Evolutionary conservation across 306 rosid genomes (phyloP), one percentile per base, ranked within the genome.

Genomic region (Quillaja saponaria): DNA sequence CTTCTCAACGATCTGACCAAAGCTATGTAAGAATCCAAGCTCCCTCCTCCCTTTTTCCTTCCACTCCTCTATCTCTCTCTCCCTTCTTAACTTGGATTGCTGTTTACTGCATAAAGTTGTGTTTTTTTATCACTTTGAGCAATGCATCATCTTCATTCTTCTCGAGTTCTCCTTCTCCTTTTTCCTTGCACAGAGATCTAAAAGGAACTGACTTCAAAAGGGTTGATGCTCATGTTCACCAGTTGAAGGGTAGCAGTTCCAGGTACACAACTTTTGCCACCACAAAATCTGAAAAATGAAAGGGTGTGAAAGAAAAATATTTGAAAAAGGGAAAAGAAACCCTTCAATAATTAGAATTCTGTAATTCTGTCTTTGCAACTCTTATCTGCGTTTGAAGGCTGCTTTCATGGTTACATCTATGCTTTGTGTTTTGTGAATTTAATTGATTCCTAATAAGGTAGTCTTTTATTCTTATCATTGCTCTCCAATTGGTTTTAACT

Each of bases 181-280:
- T 28, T 38, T 66, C 48, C 46, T 67, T 68, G 14, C 40, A 61
- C 76, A 91, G 97, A 19, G 87, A 84, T 64, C 97, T 85, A 66
- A 75, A 75, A 61, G 61, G 34, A 53, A 87, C 87, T 55, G 97
- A 94, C 75, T 94, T 85, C 91, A 81, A 75, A 82, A 85, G 71
- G 76, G 83, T 90, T 73, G 99, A 90, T 85, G 89, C 96, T 34
- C 91, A 83, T 80, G 97, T 90, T 62, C 97, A 94, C 81, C 99
- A 90, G 78, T 74, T 94, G 38, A 94, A 94, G 86, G 97, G 99
- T 42, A 94, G 99, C 81, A 89, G 96, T 78, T 86, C 99, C 65
- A 94, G 99, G 99, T 94, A 80, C 34, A 39, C 54, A 13, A 11
- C 16, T 55, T 61, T 64, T 58, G 61, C 16, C 13, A 15, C 34